Percentiles rank a stretch among this genome's conserved stretches.
phyloP scores from a whole-genome alignment of 345 rosid genomes.

The Aquilaria yunnanensis region DNA sequence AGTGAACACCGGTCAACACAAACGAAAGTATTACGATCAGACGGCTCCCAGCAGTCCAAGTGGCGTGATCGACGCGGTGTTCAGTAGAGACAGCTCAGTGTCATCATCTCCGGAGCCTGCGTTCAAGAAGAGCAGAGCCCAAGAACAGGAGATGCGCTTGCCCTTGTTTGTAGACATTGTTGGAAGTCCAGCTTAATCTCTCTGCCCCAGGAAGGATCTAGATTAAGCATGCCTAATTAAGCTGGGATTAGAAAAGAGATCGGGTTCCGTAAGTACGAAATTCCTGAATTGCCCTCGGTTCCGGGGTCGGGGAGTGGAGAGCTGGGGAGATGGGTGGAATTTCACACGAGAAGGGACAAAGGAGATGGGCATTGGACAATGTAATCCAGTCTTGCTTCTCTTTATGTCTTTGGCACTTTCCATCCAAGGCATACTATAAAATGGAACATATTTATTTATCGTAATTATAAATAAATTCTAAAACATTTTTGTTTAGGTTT shows the following conservation, averaged over 20 bases:
- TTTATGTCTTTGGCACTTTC: slow-evolving; percentile 15
- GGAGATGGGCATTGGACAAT: slow-evolving; percentile 15
- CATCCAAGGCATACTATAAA: slow-evolving; percentile 14
- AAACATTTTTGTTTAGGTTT: slow-evolving; percentile 13
- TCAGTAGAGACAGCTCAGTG: slow-evolving; percentile 32
- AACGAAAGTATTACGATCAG: slow-evolving; percentile 14
- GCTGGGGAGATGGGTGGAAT: slow-evolving; percentile 20
- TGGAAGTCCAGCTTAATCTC: slow-evolving; percentile 28
- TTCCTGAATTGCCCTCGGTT: slow-evolving; percentile 26
- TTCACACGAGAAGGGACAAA: slow-evolving; percentile 20
- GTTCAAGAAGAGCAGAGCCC: slow-evolving; percentile 31
- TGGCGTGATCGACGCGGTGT: slow-evolving; percentile 52
- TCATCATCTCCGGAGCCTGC: slow-evolving; percentile 12
- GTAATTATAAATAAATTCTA: slow-evolving; percentile 18
- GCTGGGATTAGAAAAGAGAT: not conserved
- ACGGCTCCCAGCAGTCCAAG: slow-evolving; percentile 49
- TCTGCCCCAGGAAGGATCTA: slow-evolving; percentile 1
- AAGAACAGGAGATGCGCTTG: slow-evolving; percentile 22
- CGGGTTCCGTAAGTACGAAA: slow-evolving; percentile 24
- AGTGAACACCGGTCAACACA: not conserved
- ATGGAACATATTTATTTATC: slow-evolving; percentile 19
- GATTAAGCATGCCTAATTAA: slow-evolving; percentile 15
- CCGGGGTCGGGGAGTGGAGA: slow-evolving; percentile 8
- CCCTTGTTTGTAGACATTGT: slow-evolving; percentile 27
- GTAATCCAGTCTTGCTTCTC: slow-evolving; percentile 9